These are phyloP conservation scores for Aspergillus sp. DNA, from an alignment of 2,329 filamentous ascomycete species.

Conservation along the genomic window DNA sequence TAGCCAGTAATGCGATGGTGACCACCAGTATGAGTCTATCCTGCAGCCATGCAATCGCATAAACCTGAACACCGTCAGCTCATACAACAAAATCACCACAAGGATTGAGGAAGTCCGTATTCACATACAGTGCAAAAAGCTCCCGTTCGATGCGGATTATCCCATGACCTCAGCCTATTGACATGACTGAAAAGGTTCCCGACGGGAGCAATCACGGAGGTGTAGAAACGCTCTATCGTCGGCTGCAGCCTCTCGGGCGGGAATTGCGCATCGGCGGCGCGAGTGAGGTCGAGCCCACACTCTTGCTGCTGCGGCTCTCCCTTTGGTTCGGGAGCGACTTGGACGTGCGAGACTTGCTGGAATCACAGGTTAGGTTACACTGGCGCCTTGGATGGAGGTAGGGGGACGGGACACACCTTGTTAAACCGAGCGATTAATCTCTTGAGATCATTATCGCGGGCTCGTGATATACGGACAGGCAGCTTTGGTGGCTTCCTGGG, in stretches of 20 bases:
- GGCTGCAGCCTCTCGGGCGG: conserved; percentile 80
- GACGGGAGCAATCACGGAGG: conserved; percentile 72
- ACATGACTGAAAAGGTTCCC: conserved; percentile 74
- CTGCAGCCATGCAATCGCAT: conserved; percentile 70
- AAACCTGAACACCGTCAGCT: conserved; percentile 42
- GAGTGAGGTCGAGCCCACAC: conserved; percentile 71
- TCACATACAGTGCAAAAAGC: conserved; percentile 63
- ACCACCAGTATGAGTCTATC: conserved; percentile 63
- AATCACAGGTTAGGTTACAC: too few species aligned
- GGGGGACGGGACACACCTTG: too few species aligned
- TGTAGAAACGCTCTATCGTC: conserved; percentile 79
- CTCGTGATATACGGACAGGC: too few species aligned
- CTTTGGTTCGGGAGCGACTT: conserved; percentile 59
- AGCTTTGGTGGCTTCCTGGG: too few species aligned
- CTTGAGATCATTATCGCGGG: too few species aligned
- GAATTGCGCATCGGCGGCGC: conserved; percentile 82
- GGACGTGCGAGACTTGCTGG: conserved; percentile 71
- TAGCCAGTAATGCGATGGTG: background rate
- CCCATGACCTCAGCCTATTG: conserved; percentile 77
- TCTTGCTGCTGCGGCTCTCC: conserved; percentile 59
- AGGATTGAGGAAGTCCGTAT: background rate
- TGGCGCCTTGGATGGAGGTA: too few species aligned
- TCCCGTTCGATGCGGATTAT: conserved; percentile 70
- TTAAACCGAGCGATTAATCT: too few species aligned
- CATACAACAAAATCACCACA: too few species aligned